A percentile compares a stretch with the other conserved stretches of the same genome.
phyloP scores from a whole-genome alignment of 495 filamentous ascomycete genomes.

The Penicillium manginii region DNA sequence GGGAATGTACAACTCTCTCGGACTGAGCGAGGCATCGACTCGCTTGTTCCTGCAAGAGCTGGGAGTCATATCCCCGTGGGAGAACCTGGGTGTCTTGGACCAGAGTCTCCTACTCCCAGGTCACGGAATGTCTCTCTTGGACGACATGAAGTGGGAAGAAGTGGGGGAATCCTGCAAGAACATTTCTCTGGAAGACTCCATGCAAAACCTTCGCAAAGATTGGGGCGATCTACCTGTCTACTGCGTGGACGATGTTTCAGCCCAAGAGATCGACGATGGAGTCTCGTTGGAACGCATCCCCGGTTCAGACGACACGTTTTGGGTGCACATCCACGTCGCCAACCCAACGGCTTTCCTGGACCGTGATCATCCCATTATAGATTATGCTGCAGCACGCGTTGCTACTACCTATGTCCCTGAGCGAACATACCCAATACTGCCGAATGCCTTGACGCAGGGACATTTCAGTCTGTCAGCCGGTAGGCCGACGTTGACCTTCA shows the following conservation, averaged over 20 bases:
- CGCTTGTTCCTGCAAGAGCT: slow-evolving; percentile 84
- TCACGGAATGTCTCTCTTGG: slow-evolving; percentile 40
- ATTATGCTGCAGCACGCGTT: slow-evolving; percentile 65
- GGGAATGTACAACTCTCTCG: slow-evolving; percentile 65
- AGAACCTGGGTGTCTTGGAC: slow-evolving; percentile 67
- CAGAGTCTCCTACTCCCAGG: slow-evolving; percentile 65
- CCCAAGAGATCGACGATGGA: slow-evolving; percentile 87
- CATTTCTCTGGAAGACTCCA: slow-evolving; percentile 42
- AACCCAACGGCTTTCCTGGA: slow-evolving; percentile 85
- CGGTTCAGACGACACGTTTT: slow-evolving; percentile 59
- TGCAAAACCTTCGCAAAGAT: slow-evolving; percentile 67
- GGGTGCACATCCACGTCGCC: slow-evolving; percentile 91
- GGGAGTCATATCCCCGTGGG: slow-evolving; percentile 80
- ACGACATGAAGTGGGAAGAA: slow-evolving; percentile 39
- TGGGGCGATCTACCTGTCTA: slow-evolving; percentile 74
- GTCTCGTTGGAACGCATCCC: slow-evolving; percentile 73
- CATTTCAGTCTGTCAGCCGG: slow-evolving; percentile 71
- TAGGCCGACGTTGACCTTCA: slow-evolving; percentile 80
- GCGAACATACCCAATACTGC: slow-evolving; percentile 75
- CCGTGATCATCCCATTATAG: slow-evolving; percentile 58
- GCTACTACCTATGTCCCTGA: slow-evolving; percentile 78
- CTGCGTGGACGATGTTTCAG: slow-evolving; percentile 75
- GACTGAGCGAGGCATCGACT: slow-evolving; percentile 57
- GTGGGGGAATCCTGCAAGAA: slow-evolving; percentile 32
- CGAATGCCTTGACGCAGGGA: slow-evolving; percentile 52